Percentiles rank a stretch among this genome's conserved stretches.
These are phyloP conservation scores for Cydonia oblonga DNA, from an alignment of 331 rosid species.

Conservation along the genomic window DNA sequence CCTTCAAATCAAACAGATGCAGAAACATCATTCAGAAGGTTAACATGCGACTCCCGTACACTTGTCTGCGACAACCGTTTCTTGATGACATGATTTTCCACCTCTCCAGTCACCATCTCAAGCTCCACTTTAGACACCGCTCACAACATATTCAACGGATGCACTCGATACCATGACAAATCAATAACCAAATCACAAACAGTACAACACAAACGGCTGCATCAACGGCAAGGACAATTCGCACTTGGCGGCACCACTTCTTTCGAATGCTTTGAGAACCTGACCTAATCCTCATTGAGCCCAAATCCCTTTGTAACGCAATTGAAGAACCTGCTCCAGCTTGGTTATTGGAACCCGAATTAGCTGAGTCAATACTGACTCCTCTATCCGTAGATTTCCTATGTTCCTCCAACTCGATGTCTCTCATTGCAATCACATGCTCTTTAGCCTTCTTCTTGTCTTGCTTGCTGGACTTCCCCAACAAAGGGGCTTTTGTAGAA, in stretches of 20 bases:
- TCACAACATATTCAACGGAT: constrained; percentile 24
- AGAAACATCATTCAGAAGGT: background rate
- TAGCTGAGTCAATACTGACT: constrained; percentile 41
- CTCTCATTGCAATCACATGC: constrained; percentile 66
- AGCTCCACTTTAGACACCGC: background rate
- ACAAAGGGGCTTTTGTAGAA: constrained; percentile 75
- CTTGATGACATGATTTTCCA: background rate
- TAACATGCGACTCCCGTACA: background rate
- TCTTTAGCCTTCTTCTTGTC: constrained; percentile 77
- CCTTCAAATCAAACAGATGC: background rate
- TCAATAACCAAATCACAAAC: constrained; percentile 55
- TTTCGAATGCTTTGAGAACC: constrained; percentile 45
- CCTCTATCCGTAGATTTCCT: constrained; percentile 65
- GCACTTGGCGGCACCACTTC: constrained; percentile 77
- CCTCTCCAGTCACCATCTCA: background rate
- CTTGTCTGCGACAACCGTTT: background rate
- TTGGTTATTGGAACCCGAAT: constrained; percentile 38
- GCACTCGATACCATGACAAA: constrained; percentile 59
- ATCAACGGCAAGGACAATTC: constrained; percentile 68
- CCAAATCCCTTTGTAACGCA: constrained; percentile 45
- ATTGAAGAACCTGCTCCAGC: constrained; percentile 43
- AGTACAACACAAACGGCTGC: constrained; percentile 55
- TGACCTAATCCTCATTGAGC: constrained; percentile 58
- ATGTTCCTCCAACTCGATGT: constrained; percentile 60
- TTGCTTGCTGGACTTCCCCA: constrained; percentile 55